Evolutionary conservation across 495 filamentous ascomycete genomes (phyloP).

Genomic region (Neurospora sp.): DNA sequence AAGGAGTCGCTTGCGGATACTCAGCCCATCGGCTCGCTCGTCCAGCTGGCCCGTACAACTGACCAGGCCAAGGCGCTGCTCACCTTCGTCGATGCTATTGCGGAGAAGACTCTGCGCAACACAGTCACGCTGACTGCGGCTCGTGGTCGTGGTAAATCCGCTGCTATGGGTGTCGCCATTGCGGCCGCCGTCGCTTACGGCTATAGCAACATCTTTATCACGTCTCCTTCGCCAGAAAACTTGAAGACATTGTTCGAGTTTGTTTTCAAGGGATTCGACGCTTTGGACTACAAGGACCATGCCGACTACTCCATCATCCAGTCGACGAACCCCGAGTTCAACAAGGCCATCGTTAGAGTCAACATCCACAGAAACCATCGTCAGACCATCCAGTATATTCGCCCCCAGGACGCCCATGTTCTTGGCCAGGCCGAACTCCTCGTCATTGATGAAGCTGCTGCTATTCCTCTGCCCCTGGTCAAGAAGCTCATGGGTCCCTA

Average conservation of each 20-base stretch:
- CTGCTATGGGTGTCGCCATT: constrained; percentile 86
- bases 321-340: constrained; percentile 96
- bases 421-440: constrained; percentile 92
- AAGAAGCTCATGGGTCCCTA: constrained; percentile 96
- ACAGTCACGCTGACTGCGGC: constrained; percentile 92
- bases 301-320: constrained; percentile 97
- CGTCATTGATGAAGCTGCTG: constrained; percentile 96
- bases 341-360: constrained; percentile 95
- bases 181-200: constrained; percentile 91
- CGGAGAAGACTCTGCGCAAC: constrained; percentile 87
- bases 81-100: constrained; percentile 92
- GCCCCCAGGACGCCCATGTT: constrained; percentile 89
- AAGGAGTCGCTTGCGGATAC: constrained; percentile 80
- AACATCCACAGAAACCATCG: constrained; percentile 93
- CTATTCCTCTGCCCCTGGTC: constrained; percentile 88
- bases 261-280: constrained; percentile 96
- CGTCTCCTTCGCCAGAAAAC: constrained; percentile 95
- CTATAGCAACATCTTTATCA: constrained; percentile 99
- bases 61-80: constrained; percentile 94
- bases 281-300: constrained; percentile 84
- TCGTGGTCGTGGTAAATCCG: constrained; percentile 94
- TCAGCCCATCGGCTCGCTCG: constrained; percentile 73
- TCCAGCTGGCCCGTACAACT: constrained; percentile 76
- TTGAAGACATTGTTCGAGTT: constrained; percentile 98
- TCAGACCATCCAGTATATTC: constrained; percentile 97